phyloP scores from a whole-genome alignment of 768 basidiomycete species.

The Tulasnella sp. region DNA sequence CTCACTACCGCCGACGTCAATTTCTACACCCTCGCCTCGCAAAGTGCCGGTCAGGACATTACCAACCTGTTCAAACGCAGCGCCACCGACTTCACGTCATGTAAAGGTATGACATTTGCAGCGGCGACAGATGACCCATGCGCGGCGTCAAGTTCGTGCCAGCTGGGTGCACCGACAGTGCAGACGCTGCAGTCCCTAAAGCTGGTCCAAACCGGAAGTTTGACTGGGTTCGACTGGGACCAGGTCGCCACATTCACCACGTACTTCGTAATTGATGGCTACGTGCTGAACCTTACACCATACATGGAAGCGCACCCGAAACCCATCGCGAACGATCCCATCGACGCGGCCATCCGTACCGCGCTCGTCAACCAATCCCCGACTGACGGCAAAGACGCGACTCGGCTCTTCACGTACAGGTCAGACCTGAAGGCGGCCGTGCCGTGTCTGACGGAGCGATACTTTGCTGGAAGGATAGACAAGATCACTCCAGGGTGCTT shows the following conservation, averaged over 20 bases:
- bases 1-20: conserved; percentile 39
- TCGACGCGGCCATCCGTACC: conserved; percentile 75
- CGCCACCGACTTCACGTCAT: conserved; percentile 53
- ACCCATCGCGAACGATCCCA: conserved; percentile 55
- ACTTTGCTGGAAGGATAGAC: conserved; percentile 90
- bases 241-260: conserved; percentile 62
- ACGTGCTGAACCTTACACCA: conserved; percentile 83
- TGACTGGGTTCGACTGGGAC: conserved; percentile 85
- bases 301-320: conserved; percentile 67
- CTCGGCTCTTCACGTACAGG: conserved; percentile 71
- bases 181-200: conserved; percentile 47
- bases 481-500: conserved; percentile 96
- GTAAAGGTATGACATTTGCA: conserved; percentile 48
- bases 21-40: conserved; percentile 43
- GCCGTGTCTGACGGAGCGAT: conserved; percentile 72
- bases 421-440: conserved; percentile 53
- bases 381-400: conserved; percentile 74
- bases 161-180: conserved; percentile 22
- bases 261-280: conserved; percentile 85
- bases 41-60: conserved; percentile 72
- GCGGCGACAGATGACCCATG: conserved; percentile 73
- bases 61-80: conserved; percentile 71
- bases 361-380: conserved; percentile 41
- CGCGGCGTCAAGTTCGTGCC: conserved; percentile 18
- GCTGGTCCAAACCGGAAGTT: conserved; percentile 51